phyloP scores from a whole-genome alignment of 257 asterid species.

The Gentiana macrophylla region DNA sequence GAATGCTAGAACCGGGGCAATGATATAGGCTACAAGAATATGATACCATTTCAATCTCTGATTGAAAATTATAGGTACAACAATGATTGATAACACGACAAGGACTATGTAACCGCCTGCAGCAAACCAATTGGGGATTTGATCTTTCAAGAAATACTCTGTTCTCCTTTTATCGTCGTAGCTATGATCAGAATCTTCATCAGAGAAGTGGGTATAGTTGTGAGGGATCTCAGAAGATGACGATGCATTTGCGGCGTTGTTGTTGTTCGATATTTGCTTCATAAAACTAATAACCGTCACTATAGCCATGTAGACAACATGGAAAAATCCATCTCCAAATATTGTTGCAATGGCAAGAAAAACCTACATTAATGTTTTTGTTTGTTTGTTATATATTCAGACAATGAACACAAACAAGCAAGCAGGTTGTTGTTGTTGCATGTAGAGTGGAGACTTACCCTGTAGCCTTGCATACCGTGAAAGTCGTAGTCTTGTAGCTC shows the following conservation, averaged over 20 bases:
- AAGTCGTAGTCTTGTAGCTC: conserved; percentile 22
- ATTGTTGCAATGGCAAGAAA: conserved; percentile 65
- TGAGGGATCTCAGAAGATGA: neutral
- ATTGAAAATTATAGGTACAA: conserved; percentile 33
- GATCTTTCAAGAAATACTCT: conserved; percentile 44
- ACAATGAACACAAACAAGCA: no score
- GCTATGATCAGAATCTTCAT: neutral
- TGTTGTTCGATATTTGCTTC: neutral
- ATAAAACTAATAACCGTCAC: conserved; percentile 18
- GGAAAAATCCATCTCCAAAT: conserved; percentile 76
- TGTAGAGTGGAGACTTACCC: conserved; percentile 15
- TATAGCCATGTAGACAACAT: conserved; percentile 38
- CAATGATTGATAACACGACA: conserved; percentile 24
- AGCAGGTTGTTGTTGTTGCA: no score
- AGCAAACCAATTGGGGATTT: conserved; percentile 30
- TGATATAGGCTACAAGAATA: conserved; percentile 25
- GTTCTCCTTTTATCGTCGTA: conserved; percentile 28
- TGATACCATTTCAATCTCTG: conserved; percentile 49
- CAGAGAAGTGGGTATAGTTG: neutral
- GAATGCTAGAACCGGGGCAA: conserved; percentile 58
- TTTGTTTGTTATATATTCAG: no score
- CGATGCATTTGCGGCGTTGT: neutral
- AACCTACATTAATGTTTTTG: conserved; percentile 15
- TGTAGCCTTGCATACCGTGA: conserved; percentile 66
- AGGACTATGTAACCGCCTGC: conserved; percentile 29